phyloP scores from a whole-genome alignment of 768 basidiomycete species.

The Dacryopinax primogenitus region DNA sequence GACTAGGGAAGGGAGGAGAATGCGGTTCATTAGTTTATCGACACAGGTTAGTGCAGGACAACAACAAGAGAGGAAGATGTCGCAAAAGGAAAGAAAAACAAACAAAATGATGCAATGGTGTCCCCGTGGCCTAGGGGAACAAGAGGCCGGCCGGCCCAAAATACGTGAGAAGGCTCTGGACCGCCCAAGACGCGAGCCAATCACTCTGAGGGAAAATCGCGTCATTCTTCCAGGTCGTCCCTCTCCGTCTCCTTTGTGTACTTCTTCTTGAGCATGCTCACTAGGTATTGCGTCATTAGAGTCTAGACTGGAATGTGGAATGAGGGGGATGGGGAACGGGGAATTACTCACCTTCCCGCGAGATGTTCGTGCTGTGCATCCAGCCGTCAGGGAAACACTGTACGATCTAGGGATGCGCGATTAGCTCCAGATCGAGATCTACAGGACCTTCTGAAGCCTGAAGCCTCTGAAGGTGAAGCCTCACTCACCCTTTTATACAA shows the following conservation, averaged over 20 bases:
- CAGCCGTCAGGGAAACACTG: slow-evolving; percentile 71
- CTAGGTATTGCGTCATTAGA: background rate
- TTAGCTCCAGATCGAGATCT: background rate
- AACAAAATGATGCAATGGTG: background rate
- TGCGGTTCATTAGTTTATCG: slow-evolving; percentile 5
- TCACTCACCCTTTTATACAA: slow-evolving; percentile 60
- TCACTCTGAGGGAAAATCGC: background rate
- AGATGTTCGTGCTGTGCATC: slow-evolving; percentile 77
- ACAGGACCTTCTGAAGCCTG: no score
- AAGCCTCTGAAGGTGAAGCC: background rate
- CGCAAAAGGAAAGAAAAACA: background rate
- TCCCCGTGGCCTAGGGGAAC: no score
- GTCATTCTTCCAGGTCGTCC: slow-evolving; percentile 5
- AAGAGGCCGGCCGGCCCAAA: slow-evolving; percentile 6
- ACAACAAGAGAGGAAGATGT: background rate
- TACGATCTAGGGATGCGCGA: slow-evolving; percentile 42
- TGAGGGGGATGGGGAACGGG: no score
- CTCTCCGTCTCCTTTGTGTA: slow-evolving; percentile 1
- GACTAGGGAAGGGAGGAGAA: background rate
- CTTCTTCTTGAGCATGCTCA: slow-evolving; percentile 17
- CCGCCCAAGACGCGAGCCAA: background rate
- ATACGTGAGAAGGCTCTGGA: background rate
- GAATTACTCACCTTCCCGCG: slow-evolving; percentile 55
- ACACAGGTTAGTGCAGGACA: background rate
- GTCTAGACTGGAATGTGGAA: background rate